phyloP scores from a whole-genome alignment of 2,329 filamentous ascomycete species.

The Talaromyces sp. region DNA sequence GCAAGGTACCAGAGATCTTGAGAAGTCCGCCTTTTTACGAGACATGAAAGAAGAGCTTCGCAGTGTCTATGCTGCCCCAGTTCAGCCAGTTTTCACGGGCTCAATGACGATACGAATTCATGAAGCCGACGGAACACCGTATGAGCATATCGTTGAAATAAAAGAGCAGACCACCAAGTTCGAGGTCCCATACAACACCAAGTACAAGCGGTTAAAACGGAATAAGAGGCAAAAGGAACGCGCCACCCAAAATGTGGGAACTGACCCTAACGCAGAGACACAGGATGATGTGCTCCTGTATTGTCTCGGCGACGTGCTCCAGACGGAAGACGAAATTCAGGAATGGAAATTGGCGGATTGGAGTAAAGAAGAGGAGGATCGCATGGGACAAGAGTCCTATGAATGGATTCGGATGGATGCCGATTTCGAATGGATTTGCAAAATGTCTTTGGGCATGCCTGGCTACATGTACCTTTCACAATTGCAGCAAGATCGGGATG shows the following conservation, averaged over 20 bases:
- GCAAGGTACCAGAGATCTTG: conserved; percentile 53
- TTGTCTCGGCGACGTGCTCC: conserved; percentile 84
- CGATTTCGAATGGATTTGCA: conserved; percentile 96
- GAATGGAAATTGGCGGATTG: conserved; percentile 86
- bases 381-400: conserved; percentile 93
- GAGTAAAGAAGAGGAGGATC: conserved; percentile 79
- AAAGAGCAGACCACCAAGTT: conserved; percentile 79
- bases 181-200: conserved; percentile 97
- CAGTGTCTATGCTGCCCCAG: conserved; percentile 61
- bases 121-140: conserved; percentile 95
- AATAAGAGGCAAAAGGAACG: conserved; percentile 78
- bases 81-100: conserved; percentile 81
- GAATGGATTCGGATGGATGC: conserved; percentile 98
- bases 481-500: conserved; percentile 91
- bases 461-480: conserved; percentile 98
- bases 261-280: conserved; percentile 58
- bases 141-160: conserved; percentile 96
- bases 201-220: conserved; percentile 94
- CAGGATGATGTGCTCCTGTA: conserved; percentile 83
- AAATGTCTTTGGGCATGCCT: conserved; percentile 75
- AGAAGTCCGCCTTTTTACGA: conserved; percentile 72
- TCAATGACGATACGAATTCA: conserved; percentile 98
- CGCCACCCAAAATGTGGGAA: conserved; percentile 57
- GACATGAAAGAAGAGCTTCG: conserved; percentile 75
- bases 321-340: conserved; percentile 71